phyloP scores from a whole-genome alignment of 306 rosid genomes.

The Quercus alba region DNA sequence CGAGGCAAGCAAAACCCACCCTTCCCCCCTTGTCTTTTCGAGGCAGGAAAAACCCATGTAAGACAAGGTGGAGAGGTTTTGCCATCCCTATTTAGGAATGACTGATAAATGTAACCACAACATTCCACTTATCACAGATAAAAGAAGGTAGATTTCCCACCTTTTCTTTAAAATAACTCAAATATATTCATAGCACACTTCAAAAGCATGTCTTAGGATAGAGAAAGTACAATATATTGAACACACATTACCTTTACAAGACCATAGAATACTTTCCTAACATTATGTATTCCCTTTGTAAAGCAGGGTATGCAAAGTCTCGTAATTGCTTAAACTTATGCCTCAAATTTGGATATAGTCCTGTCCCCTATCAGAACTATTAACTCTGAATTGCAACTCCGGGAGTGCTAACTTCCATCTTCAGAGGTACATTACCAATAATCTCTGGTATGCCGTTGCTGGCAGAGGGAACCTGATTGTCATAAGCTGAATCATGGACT shows the following conservation, averaged over 20 bases:
- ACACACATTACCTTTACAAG: background rate
- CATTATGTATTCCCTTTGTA: conserved; percentile 1
- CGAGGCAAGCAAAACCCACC: no score
- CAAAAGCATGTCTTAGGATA: background rate
- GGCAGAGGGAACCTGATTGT: conserved; percentile 20
- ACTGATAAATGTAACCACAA: background rate
- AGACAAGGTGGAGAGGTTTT: no score
- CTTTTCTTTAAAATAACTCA: conserved; percentile 1
- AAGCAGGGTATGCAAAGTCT: conserved; percentile 3
- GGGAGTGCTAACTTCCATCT: conserved; percentile 38
- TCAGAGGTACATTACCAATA: conserved; percentile 41
- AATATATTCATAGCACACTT: conserved; percentile 10
- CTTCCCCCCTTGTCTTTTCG: no score
- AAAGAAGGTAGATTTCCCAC: background rate
- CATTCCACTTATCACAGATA: background rate
- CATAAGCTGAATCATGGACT: conserved; percentile 77
- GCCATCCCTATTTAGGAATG: background rate
- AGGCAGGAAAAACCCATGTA: no score
- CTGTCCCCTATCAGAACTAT: background rate
- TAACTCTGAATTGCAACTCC: conserved; percentile 66
- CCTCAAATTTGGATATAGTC: conserved; percentile 12
- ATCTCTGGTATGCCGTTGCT: conserved; percentile 43
- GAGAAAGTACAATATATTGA: background rate
- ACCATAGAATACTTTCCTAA: background rate
- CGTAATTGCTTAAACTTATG: background rate